These are phyloP conservation scores for Rhodomyrtus tomentosa DNA, from an alignment of 345 rosid genomes.

Conservation along the genomic window DNA sequence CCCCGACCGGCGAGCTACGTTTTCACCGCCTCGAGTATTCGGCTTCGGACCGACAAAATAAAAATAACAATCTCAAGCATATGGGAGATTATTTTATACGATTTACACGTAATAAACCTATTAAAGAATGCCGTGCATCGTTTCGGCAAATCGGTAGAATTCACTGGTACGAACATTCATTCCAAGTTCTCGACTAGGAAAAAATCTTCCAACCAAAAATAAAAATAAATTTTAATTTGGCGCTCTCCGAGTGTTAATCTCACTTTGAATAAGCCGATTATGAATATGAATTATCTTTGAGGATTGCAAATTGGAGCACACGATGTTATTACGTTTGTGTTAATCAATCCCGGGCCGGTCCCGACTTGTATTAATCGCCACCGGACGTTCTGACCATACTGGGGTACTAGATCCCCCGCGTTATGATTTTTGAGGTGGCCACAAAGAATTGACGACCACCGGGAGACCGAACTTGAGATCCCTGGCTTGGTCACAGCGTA, in stretches of 20 bases:
- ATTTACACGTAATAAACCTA: neutral
- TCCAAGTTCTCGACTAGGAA: neutral
- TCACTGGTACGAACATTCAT: neutral
- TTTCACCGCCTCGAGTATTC: too few relatives aligned
- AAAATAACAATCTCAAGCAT: too few relatives aligned
- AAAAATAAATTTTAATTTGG: neutral
- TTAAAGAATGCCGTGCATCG: neutral
- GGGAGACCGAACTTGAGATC: too few relatives aligned
- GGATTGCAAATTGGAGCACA: neutral
- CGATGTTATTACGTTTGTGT: neutral
- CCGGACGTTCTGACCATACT: neutral
- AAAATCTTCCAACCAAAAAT: too few relatives aligned
- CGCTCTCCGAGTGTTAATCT: neutral
- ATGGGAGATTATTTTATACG: too few relatives aligned
- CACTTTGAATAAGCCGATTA: neutral
- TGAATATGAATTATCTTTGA: neutral
- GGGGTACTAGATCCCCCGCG: neutral
- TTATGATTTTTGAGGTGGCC: neutral
- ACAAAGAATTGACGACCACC: too few relatives aligned
- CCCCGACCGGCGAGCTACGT: too few relatives aligned
- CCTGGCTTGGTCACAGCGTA: too few relatives aligned
- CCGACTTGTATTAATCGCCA: neutral
- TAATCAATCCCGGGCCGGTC: neutral
- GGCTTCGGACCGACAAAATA: too few relatives aligned
- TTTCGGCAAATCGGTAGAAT: neutral